Conservation (phyloP, 148 eudicot genomes). For the Rhododendron henanense region DNA sequence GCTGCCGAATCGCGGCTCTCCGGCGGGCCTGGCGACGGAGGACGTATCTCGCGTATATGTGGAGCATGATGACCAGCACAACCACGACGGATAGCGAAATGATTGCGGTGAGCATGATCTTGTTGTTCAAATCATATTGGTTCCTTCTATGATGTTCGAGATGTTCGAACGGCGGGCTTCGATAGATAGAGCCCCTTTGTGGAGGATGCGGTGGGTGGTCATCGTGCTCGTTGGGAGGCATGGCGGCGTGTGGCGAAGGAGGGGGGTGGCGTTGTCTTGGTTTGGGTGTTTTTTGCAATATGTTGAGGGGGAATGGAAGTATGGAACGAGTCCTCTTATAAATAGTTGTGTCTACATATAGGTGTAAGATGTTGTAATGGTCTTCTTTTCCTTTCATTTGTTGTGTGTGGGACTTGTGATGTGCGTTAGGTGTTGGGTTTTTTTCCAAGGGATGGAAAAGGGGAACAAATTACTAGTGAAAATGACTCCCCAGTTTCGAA, state of each 20-base stretch:
- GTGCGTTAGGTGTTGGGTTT: not conserved
- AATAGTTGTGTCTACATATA: not conserved
- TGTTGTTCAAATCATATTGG: constrained; percentile 24
- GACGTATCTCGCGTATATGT: constrained; percentile 29
- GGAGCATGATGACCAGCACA: constrained; percentile 26
- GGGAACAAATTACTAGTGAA: not conserved
- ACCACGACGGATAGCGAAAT: constrained; percentile 29
- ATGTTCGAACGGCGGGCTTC: fast-evolving
- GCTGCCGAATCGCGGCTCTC: constrained; percentile 13
- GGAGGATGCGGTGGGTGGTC: too few relatives aligned
- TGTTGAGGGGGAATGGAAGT: not conserved
- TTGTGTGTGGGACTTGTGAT: not conserved
- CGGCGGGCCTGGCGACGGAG: constrained; percentile 33
- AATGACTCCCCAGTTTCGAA: not conserved
- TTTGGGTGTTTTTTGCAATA: not conserved
- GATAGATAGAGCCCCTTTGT: too few relatives aligned
- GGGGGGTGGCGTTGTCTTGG: not conserved
- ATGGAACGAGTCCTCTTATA: not conserved
- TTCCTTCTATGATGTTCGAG: not conserved
- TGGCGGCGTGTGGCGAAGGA: not conserved
- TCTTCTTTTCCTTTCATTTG: not conserved
- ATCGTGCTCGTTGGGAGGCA: too few relatives aligned
- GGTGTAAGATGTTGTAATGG: not conserved
- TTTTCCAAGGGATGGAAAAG: not conserved
- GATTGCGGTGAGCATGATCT: constrained; percentile 34